These are phyloP conservation scores for Monilinia fructicola DNA, from an alignment of 2,329 filamentous ascomycete species.

Conservation along the genomic window DNA sequence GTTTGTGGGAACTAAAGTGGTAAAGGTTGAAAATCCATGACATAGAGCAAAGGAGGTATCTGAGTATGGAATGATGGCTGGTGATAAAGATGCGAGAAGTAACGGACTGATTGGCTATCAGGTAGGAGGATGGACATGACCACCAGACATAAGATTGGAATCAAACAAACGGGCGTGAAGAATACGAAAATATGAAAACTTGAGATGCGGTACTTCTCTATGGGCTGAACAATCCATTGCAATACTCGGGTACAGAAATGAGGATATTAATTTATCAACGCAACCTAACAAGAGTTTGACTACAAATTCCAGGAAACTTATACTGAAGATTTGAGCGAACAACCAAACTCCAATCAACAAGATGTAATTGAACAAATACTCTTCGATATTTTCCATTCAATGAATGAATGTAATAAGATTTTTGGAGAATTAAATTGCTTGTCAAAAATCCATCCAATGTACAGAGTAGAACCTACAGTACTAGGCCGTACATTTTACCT, in stretches of 20 bases:
- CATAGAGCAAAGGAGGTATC: background rate
- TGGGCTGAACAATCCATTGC: background rate
- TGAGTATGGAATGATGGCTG: background rate
- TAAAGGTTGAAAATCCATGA: conserved; percentile 12
- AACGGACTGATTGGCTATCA: background rate
- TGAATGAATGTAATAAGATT: background rate
- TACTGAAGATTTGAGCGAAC: background rate
- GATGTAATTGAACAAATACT: background rate
- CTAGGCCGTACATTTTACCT: conserved; percentile 9
- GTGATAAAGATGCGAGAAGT: background rate
- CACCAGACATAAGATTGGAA: no score
- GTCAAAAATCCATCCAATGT: background rate
- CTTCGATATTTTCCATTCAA: background rate
- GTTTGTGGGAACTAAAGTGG: background rate
- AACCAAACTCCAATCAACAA: background rate
- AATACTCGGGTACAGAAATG: background rate
- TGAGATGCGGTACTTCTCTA: background rate
- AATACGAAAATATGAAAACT: background rate
- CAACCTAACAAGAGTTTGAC: background rate
- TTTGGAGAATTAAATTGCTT: background rate
- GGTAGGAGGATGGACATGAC: background rate
- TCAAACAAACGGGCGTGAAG: background rate
- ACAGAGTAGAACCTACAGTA: background rate
- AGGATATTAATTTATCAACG: no score
- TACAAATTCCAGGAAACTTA: background rate